phyloP scores from a whole-genome alignment of 768 basidiomycete species.

The Pleurotus citrinopileatus region DNA sequence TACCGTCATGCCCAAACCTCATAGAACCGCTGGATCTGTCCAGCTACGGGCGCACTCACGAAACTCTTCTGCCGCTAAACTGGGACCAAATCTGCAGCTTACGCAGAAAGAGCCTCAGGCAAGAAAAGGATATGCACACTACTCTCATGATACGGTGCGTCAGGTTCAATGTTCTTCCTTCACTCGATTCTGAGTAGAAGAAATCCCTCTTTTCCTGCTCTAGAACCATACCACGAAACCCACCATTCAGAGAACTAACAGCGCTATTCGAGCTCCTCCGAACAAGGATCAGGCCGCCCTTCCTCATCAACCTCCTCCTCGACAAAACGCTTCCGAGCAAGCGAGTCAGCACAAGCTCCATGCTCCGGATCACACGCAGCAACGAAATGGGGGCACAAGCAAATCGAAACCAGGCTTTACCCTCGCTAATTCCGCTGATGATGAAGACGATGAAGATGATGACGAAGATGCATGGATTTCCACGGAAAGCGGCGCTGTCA shows the following conservation, averaged over 20 bases:
- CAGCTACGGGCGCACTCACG: conserved; percentile 62
- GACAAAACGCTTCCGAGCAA: conserved; percentile 21
- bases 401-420: conserved; percentile 55
- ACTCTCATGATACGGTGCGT: conserved; percentile 34
- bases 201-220: not conserved
- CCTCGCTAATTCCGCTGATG: conserved; percentile 45
- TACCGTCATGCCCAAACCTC: conserved; percentile 40
- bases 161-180: conserved; percentile 14
- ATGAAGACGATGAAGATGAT: conserved; percentile 28
- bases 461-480: conserved; percentile 79
- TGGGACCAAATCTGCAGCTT: conserved; percentile 60
- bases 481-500: conserved; percentile 72
- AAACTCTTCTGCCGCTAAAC: conserved; percentile 58
- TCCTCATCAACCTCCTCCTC: conserved; percentile 17
- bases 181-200: not conserved
- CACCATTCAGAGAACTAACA: conserved; percentile 1
- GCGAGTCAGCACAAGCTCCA: conserved; percentile 15
- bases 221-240: conserved; percentile 5
- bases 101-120: conserved; percentile 59
- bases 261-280: not conserved
- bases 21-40: conserved; percentile 41
- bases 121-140: conserved; percentile 36
- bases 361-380: conserved; percentile 12
- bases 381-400: conserved; percentile 22
- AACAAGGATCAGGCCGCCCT: not conserved